Evolutionary conservation across 2,329 filamentous ascomycete genomes (phyloP).

Genomic region (Gnomoniopsis smithogilvyi): DNA sequence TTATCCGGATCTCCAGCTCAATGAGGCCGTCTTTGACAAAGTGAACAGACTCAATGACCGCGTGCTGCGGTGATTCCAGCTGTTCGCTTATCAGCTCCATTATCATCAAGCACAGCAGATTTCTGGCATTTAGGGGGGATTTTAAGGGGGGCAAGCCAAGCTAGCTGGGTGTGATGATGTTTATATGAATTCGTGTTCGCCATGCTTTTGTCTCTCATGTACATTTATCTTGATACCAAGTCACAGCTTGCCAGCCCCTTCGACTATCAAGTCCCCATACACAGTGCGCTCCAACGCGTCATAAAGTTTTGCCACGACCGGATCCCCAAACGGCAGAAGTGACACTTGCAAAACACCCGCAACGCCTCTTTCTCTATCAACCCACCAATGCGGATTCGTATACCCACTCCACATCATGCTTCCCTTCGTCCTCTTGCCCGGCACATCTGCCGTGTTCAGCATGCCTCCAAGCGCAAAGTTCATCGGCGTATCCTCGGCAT

Average conservation of each 20-base stretch:
- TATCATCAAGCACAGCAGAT: neutral
- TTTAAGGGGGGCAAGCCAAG: neutral
- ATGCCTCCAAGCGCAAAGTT: slow-evolving; percentile 12
- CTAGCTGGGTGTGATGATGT: no score
- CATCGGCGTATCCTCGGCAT: neutral
- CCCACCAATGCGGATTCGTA: slow-evolving; percentile 12
- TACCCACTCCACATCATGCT: slow-evolving; percentile 15
- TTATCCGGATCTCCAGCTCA: neutral
- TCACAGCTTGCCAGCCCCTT: neutral
- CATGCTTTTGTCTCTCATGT: no score
- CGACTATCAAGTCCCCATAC: neutral
- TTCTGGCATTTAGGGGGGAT: neutral
- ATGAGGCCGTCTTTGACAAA: neutral
- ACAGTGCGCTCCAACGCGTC: slow-evolving; percentile 2
- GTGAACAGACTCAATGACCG: neutral
- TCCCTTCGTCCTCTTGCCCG: slow-evolving; percentile 8
- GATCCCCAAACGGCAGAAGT: neutral
- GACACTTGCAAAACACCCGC: slow-evolving; percentile 6
- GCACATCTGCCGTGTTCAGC: slow-evolving; percentile 11
- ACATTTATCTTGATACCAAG: neutral
- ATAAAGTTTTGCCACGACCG: slow-evolving; percentile 2
- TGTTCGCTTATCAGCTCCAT: neutral
- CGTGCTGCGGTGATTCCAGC: neutral
- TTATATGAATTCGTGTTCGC: no score
- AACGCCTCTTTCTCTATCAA: slow-evolving; percentile 4